phyloP scores from a whole-genome alignment of 2,329 filamentous ascomycete genomes.

The Scytalidium sp. region DNA sequence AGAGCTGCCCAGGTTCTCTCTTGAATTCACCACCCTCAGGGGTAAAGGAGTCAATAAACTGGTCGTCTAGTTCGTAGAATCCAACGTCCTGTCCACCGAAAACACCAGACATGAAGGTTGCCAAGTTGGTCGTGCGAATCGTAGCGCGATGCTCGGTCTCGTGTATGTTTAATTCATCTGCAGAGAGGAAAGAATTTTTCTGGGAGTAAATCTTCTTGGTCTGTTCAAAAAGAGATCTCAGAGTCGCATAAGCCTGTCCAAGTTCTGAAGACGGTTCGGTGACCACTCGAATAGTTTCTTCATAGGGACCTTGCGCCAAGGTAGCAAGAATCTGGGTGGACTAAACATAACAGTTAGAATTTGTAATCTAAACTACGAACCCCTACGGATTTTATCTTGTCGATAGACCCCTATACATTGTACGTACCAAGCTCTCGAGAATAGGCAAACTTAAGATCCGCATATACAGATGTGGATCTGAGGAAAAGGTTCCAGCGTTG shows the following conservation, averaged over 20 bases:
- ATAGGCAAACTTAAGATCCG: conserved; percentile 59
- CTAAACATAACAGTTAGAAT: conserved; percentile 29
- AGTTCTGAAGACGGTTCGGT: conserved; percentile 51
- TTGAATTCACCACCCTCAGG: conserved; percentile 54
- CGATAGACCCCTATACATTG: background rate
- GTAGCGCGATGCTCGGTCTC: conserved; percentile 53
- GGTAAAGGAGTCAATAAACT: conserved; percentile 62
- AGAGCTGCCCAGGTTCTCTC: conserved; percentile 58
- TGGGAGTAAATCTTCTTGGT: conserved; percentile 60
- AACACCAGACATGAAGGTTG: conserved; percentile 61
- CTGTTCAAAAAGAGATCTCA: conserved; percentile 61
- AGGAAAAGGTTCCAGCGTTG: conserved; percentile 9
- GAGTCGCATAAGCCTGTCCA: conserved; percentile 58
- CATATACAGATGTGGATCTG: conserved; percentile 31
- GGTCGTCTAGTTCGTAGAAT: conserved; percentile 60
- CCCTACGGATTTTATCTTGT: background rate
- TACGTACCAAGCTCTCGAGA: conserved; percentile 55
- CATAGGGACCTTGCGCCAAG: conserved; percentile 52
- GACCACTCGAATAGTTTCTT: conserved; percentile 55
- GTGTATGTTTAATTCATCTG: conserved; percentile 47
- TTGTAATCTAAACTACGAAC: background rate
- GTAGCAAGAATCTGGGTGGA: conserved; percentile 57
- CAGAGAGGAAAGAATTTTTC: conserved; percentile 46
- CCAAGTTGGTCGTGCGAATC: conserved; percentile 62
- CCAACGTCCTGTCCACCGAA: conserved; percentile 63